phyloP scores from a whole-genome alignment of 306 rosid species.

The Rubus parviflorus region DNA sequence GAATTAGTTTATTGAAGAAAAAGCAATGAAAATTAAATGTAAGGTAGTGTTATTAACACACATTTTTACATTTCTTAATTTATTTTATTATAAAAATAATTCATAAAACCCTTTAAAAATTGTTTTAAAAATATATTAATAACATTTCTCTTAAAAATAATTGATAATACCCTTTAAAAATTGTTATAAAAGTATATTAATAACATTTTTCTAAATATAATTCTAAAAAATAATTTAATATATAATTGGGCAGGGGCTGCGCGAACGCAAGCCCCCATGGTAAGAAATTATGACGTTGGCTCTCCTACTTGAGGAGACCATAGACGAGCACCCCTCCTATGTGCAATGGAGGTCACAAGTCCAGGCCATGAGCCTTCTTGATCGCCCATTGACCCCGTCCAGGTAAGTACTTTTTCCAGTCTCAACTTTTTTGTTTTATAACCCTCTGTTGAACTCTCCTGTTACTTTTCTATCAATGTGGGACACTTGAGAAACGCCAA shows the following conservation, averaged over 20 bases:
- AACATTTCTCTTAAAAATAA: no score
- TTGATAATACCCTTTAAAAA: no score
- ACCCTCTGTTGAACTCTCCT: rapidly evolving
- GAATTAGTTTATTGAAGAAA: no score
- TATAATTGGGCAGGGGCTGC: slow-evolving; percentile 61
- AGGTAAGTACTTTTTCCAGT: slow-evolving; percentile 9
- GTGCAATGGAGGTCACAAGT: slow-evolving; percentile 59
- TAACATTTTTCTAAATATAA: no score
- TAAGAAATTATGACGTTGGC: slow-evolving; percentile 72
- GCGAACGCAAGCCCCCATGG: slow-evolving; percentile 76
- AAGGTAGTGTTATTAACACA: no score
- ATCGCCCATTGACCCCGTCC: slow-evolving; percentile 64
- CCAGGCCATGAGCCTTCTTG: slow-evolving; percentile 51
- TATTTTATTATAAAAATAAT: no score
- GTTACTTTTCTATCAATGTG: background rate
- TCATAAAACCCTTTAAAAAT: no score
- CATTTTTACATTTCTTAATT: no score
- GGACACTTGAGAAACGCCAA: background rate
- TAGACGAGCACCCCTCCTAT: slow-evolving; percentile 45
- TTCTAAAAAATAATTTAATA: no score
- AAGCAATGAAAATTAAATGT: no score
- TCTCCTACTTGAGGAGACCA: slow-evolving; percentile 62
- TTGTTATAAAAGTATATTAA: no score
- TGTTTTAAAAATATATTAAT: no score
- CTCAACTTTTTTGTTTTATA: background rate